Conservation (phyloP, 352 stramenopile genomes). For the Blastocystis sp. region DNA sequence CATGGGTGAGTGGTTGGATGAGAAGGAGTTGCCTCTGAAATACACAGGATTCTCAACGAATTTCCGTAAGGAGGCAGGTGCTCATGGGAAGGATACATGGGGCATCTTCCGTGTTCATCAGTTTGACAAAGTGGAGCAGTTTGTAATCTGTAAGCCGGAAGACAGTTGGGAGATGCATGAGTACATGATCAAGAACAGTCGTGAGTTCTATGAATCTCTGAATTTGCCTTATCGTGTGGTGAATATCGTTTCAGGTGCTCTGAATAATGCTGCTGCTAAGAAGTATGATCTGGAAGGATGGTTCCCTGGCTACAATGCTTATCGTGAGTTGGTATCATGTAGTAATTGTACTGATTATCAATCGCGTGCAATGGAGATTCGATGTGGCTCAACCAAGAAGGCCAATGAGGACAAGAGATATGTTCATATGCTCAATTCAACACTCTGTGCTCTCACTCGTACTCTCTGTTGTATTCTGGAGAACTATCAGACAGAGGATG, state of each 20-base stretch:
- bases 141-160: constrained; percentile 79
- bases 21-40: constrained; percentile 74
- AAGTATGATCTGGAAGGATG: constrained; percentile 98
- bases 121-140: constrained; percentile 90
- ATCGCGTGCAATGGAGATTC: constrained; percentile 89
- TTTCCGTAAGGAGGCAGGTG: constrained; percentile 97
- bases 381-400: constrained; percentile 80
- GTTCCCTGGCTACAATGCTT: constrained; percentile 98
- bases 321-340: constrained; percentile 94
- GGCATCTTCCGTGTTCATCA: constrained; percentile 99
- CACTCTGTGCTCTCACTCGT: constrained; percentile 90
- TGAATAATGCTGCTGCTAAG: constrained; percentile 97
- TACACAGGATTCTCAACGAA: constrained; percentile 93
- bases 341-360: constrained; percentile 99
- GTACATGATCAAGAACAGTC: constrained; percentile 79
- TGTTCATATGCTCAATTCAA: constrained; percentile 94
- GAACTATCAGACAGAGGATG: constrained; percentile 81
- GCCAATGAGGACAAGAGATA: constrained; percentile 84
- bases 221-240: constrained; percentile 96
- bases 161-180: constrained; percentile 77
- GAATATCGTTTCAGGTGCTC: constrained; percentile 90
- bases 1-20: constrained; percentile 83
- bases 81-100: constrained; percentile 95
- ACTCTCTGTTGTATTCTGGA: constrained; percentile 98
- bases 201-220: constrained; percentile 95